Conservation (phyloP, 2,329 filamentous ascomycete species). For the Aspergillus tubingensis region DNA sequence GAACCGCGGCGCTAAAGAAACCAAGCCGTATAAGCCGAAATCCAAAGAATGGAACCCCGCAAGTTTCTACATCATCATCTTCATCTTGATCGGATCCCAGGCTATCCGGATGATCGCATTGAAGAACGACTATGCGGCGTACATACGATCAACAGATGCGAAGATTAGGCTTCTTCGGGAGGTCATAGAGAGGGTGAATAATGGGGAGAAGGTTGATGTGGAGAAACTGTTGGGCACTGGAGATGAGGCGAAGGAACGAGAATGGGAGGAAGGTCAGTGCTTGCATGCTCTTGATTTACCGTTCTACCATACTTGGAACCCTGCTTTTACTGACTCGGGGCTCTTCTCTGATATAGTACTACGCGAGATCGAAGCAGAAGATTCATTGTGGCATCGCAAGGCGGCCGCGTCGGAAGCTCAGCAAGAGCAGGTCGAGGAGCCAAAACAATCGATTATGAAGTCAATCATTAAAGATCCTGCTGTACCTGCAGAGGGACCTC, state of each 20-base stretch:
- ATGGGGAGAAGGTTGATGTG: conserved; percentile 71
- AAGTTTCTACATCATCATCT: conserved; percentile 79
- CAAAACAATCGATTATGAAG: conserved; percentile 10
- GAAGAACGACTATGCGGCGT: conserved; percentile 72
- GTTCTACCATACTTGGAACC: no score
- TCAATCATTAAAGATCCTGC: conserved; percentile 19
- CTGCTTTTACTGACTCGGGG: conserved; percentile 4
- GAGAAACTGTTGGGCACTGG: conserved; percentile 79
- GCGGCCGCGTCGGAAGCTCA: not conserved
- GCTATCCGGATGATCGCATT: conserved; percentile 88
- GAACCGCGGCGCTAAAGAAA: conserved; percentile 35
- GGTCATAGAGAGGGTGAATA: conserved; percentile 50
- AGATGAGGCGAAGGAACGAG: conserved; percentile 70
- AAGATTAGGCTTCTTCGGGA: conserved; percentile 76
- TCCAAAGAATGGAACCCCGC: conserved; percentile 75
- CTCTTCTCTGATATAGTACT: conserved; percentile 30
- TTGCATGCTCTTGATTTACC: not conserved
- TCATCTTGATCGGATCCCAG: conserved; percentile 88
- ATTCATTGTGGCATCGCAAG: conserved; percentile 40
- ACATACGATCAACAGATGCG: conserved; percentile 73
- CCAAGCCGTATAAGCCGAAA: conserved; percentile 39
- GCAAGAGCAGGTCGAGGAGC: not conserved
- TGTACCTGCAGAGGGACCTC: conserved; percentile 13
- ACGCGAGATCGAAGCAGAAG: conserved; percentile 44
- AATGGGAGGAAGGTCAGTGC: conserved; percentile 80